Evolutionary conservation across 768 basidiomycete species (phyloP).

Genomic region (Calocera cornea): DNA sequence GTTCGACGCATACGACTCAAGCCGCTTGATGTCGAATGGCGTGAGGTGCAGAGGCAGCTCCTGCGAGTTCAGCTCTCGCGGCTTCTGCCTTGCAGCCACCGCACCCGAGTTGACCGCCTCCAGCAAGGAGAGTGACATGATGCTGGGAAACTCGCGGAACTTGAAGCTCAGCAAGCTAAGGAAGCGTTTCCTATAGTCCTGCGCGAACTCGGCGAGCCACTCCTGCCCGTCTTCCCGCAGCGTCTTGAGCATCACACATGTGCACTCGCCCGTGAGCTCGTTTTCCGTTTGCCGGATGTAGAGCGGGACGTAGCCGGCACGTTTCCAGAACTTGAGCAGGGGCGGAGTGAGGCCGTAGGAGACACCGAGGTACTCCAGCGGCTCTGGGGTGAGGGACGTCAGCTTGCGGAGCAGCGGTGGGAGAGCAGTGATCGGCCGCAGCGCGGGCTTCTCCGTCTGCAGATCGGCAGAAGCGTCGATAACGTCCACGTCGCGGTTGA

Average conservation of each 20-base stretch:
- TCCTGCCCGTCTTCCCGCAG: constrained; percentile 51
- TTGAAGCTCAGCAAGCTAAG: constrained; percentile 79
- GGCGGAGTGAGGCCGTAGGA: constrained; percentile 87
- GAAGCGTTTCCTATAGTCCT: constrained; percentile 88
- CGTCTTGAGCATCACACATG: constrained; percentile 86
- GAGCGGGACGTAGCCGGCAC: constrained; percentile 77
- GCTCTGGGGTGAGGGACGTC: constrained; percentile 78
- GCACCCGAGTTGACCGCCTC: constrained; percentile 55
- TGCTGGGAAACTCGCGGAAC: constrained; percentile 85
- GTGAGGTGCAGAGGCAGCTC: constrained; percentile 56
- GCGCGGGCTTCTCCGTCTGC: constrained; percentile 60
- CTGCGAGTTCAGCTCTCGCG: constrained; percentile 25
- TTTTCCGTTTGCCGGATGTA: constrained; percentile 89
- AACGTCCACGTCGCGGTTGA: neutral
- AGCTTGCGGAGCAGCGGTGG: constrained; percentile 85
- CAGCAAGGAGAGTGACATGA: constrained; percentile 73
- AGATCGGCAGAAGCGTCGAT: constrained; percentile 27
- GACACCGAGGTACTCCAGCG: constrained; percentile 86
- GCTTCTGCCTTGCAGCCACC: constrained; percentile 24
- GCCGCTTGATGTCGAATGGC: constrained; percentile 89
- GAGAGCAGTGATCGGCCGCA: constrained; percentile 67
- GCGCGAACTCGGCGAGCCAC: constrained; percentile 83
- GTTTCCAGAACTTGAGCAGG: constrained; percentile 91
- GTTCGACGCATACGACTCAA: constrained; percentile 91
- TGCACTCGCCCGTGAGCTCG: constrained; percentile 92